Evolutionary conservation across 1,139 yeast species (phyloP).

Genomic region (Protomyces inouyei): DNA sequence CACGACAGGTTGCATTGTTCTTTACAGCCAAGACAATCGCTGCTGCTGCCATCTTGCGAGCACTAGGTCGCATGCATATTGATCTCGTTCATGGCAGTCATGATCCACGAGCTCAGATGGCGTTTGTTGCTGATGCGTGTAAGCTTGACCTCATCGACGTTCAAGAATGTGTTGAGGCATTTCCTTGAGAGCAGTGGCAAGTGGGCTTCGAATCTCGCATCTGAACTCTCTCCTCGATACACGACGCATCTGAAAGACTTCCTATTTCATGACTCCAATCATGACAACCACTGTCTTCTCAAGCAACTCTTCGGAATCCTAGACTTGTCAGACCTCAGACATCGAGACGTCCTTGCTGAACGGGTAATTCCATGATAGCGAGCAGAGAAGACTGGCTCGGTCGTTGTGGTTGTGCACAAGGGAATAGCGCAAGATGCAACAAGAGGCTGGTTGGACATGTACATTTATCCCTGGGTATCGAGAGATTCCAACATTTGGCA

Average conservation of each 20-base stretch:
- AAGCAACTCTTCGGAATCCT: neutral
- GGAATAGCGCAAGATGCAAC: no score
- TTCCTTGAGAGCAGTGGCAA: neutral
- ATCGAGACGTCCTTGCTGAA: no score
- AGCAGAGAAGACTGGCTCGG: no score
- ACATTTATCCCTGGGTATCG: no score
- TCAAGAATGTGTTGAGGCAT: neutral
- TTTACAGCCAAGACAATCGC: conserved; percentile 19
- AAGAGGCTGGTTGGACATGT: no score
- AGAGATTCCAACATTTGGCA: no score
- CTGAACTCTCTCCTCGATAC: no score
- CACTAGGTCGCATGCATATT: neutral
- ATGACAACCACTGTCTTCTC: neutral
- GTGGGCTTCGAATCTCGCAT: neutral
- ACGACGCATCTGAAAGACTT: no score
- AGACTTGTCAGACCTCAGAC: no score
- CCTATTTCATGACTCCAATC: neutral
- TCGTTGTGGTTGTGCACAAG: no score
- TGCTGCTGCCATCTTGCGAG: conserved; percentile 4
- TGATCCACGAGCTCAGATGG: neutral
- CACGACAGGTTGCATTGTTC: neutral
- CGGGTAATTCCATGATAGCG: no score
- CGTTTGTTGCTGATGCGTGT: neutral
- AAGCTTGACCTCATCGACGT: neutral
- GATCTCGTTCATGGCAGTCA: neutral